phyloP scores from a whole-genome alignment of 768 basidiomycete genomes.

The Leccinum imitatum region DNA sequence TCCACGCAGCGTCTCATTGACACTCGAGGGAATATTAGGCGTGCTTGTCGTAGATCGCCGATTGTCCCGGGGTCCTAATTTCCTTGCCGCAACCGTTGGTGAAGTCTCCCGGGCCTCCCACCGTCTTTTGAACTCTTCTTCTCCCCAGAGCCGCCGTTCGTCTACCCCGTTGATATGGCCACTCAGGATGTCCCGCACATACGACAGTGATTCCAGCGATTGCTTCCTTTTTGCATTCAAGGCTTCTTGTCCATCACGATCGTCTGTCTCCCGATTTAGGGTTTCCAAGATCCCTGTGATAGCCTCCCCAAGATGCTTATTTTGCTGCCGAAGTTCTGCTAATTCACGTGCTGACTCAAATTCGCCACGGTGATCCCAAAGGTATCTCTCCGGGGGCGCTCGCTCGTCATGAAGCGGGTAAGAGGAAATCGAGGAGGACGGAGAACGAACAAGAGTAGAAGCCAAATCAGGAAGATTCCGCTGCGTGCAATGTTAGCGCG shows the following conservation, averaged over 20 bases:
- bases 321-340: slow-evolving; percentile 49
- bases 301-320: slow-evolving; percentile 66
- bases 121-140: slow-evolving; percentile 44
- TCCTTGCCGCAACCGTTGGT: slow-evolving; percentile 24
- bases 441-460: slow-evolving; percentile 60
- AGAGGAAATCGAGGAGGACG: slow-evolving; percentile 41
- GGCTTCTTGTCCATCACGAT: slow-evolving; percentile 36
- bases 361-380: slow-evolving; percentile 69
- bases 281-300: slow-evolving; percentile 74
- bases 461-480: slow-evolving; percentile 86
- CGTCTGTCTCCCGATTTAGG: slow-evolving; percentile 53
- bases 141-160: slow-evolving; percentile 63
- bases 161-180: slow-evolving; percentile 56
- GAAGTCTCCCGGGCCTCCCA: slow-evolving; percentile 30
- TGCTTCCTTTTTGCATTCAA: slow-evolving; percentile 49
- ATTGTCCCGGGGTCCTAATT: slow-evolving; percentile 8
- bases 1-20: slow-evolving; percentile 25
- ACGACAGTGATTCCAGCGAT: slow-evolving; percentile 73
- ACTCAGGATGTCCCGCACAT: slow-evolving; percentile 72
- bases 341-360: slow-evolving; percentile 71
- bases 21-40: slow-evolving; percentile 13
- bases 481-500: slow-evolving; percentile 38
- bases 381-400: slow-evolving; percentile 53
- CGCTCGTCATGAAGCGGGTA: slow-evolving; percentile 68
- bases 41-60: slow-evolving; percentile 16